A percentile compares a stretch with the other conserved stretches of the same genome.
These are phyloP conservation scores for Pseudopyrenochaeta lycopersici DNA, from an alignment of 2,329 filamentous ascomycete genomes.

Conservation along the genomic window DNA sequence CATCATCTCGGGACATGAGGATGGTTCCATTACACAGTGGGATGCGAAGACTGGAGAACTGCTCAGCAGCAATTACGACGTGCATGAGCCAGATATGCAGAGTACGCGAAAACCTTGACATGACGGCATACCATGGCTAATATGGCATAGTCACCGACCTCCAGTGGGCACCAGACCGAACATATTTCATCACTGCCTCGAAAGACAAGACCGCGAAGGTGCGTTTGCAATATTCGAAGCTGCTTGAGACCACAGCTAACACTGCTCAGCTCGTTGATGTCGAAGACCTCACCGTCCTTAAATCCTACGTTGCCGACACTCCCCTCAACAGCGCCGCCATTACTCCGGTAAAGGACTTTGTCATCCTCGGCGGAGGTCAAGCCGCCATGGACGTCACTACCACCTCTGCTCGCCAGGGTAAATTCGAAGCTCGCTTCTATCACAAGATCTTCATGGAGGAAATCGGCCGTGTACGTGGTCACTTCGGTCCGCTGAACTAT, in stretches of 20 bases:
- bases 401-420: constrained; percentile 91
- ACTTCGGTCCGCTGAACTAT: constrained; percentile 97
- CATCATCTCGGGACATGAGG: constrained; percentile 97
- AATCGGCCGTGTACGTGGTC: constrained; percentile 94
- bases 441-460: constrained; percentile 99
- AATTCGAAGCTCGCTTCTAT: constrained; percentile 99
- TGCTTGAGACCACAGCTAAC: constrained; percentile 1
- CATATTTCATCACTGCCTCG: constrained; percentile 97
- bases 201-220: constrained; percentile 98
- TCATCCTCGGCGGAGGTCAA: constrained; percentile 97
- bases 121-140: constrained; percentile 58
- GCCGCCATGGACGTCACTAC: constrained; percentile 99
- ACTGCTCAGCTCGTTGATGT: constrained; percentile 75
- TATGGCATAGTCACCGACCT: constrained; percentile 87
- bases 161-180: constrained; percentile 92
- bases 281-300: constrained; percentile 87
- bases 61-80: constrained; percentile 77
- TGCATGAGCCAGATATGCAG: constrained; percentile 85
- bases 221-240: constrained; percentile 18
- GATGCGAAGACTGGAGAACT: constrained; percentile 92
- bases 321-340: constrained; percentile 96
- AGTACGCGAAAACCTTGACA: constrained; percentile 61
- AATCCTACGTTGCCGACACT: constrained; percentile 91
- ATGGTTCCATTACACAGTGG: constrained; percentile 89
- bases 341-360: constrained; percentile 95